phyloP scores from a whole-genome alignment of 257 asterid genomes.

The Penstemon newberryi region DNA sequence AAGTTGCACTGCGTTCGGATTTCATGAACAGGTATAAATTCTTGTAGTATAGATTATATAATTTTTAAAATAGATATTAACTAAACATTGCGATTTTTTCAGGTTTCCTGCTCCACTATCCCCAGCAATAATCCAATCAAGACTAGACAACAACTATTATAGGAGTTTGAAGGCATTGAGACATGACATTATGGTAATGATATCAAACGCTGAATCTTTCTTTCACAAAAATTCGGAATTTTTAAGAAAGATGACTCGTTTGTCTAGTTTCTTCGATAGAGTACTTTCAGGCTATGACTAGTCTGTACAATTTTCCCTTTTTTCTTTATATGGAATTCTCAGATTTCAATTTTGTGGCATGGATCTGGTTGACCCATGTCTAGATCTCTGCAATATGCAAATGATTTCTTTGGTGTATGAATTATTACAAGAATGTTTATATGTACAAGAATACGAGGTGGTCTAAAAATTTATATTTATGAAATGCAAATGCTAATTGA shows the following conservation, averaged over 20 bases:
- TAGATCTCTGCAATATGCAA: slow-evolving; percentile 9
- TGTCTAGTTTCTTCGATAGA: slow-evolving; percentile 46
- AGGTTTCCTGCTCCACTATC: slow-evolving; percentile 93
- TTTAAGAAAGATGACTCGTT: slow-evolving; percentile 54
- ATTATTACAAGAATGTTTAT: background rate
- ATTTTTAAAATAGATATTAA: background rate
- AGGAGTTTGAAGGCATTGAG: slow-evolving; percentile 54
- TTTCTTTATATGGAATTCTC: slow-evolving; percentile 6
- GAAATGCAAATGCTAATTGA: background rate
- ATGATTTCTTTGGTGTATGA: background rate
- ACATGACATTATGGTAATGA: slow-evolving; percentile 72
- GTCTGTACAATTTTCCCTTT: slow-evolving; percentile 6
- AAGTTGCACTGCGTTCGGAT: slow-evolving; percentile 58
- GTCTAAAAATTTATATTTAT: background rate
- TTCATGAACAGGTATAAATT: slow-evolving; percentile 70
- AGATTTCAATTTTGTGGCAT: slow-evolving; percentile 32
- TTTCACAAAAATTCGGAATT: slow-evolving; percentile 53
- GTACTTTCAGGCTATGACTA: slow-evolving; percentile 41
- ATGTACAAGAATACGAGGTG: background rate
- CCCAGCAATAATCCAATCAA: slow-evolving; percentile 55
- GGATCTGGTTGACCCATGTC: slow-evolving; percentile 13
- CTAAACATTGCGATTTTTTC: slow-evolving; percentile 31
- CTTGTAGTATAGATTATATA: background rate
- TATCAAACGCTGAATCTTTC: slow-evolving; percentile 57
- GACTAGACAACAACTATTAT: slow-evolving; percentile 72